Evolutionary conservation across 2,329 filamentous ascomycete species (phyloP).

Genomic region (Alternaria triticina): DNA sequence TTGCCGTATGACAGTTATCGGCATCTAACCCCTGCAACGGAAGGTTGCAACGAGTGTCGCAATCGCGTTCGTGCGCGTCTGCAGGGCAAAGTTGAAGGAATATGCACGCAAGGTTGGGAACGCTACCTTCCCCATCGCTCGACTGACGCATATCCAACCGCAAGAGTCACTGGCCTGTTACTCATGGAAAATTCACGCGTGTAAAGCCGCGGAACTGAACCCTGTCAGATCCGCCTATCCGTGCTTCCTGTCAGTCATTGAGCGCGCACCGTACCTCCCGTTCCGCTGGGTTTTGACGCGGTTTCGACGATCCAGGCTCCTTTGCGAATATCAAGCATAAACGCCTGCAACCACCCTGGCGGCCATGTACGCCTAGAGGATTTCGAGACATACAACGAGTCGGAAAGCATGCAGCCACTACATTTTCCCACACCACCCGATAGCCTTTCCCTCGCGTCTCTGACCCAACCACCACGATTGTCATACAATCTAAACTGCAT

Average conservation of each 20-base stretch:
- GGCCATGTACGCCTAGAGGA: neutral
- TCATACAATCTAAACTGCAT: conserved; percentile 9
- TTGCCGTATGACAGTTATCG: conserved; percentile 9
- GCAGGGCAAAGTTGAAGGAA: neutral
- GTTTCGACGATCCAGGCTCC: conserved; percentile 1
- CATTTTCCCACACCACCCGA: neutral
- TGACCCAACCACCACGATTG: neutral
- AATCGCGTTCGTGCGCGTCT: conserved; percentile 1
- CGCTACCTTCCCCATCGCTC: neutral
- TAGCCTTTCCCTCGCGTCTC: neutral
- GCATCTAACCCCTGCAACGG: conserved; percentile 5
- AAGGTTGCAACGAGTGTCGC: conserved; percentile 6
- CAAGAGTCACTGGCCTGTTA: neutral
- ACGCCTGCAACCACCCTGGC: neutral
- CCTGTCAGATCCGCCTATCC: conserved; percentile 12
- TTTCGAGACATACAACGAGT: neutral
- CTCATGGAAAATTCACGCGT: conserved; percentile 5
- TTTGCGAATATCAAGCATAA: neutral
- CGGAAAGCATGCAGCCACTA: conserved; percentile 10
- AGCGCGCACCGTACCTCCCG: conserved; percentile 16
- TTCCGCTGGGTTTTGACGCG: conserved; percentile 9
- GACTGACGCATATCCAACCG: neutral
- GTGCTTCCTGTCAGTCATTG: conserved; percentile 8
- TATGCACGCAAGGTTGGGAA: neutral
- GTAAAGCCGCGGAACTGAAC: conserved; percentile 1